phyloP scores from a whole-genome alignment of 495 filamentous ascomycete genomes.

The Podospora anserina region DNA sequence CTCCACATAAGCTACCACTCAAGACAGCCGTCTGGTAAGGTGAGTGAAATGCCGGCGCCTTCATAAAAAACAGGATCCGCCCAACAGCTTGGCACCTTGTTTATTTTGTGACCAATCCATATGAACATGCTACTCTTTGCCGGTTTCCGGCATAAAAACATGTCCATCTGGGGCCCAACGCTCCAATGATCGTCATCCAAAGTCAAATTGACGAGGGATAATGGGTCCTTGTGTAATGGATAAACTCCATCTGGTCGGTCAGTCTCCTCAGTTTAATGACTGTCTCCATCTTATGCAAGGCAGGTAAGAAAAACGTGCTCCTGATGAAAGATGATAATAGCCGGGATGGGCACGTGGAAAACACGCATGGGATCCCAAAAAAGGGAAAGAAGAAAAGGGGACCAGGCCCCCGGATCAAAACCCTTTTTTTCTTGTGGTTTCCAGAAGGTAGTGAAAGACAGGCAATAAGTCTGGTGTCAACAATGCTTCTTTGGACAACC shows the following conservation, averaged over 20 bases:
- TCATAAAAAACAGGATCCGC: no score
- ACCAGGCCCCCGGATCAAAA: not conserved
- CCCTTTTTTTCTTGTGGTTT: not conserved
- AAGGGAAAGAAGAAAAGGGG: not conserved
- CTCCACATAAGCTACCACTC: not conserved
- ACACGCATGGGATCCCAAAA: not conserved
- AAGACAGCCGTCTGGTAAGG: not conserved
- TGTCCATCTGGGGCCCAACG: not conserved
- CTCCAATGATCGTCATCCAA: not conserved
- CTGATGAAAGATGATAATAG: not conserved
- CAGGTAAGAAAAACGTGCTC: not conserved
- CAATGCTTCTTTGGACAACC: not conserved
- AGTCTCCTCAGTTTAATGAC: not conserved
- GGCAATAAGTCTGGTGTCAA: not conserved
- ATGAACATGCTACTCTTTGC: not conserved
- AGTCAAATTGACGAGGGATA: not conserved
- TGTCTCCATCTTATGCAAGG: not conserved
- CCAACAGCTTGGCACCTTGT: not conserved
- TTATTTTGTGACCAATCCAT: not conserved
- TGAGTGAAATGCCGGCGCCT: not conserved
- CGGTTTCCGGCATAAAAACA: not conserved
- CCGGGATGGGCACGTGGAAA: not conserved
- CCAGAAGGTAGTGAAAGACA: not conserved
- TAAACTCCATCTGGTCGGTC: not conserved
- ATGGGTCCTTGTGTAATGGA: not conserved